Evolutionary conservation across 202 grass and related monocot species (phyloP).

Genomic region (Brachypodium distachyon): DNA sequence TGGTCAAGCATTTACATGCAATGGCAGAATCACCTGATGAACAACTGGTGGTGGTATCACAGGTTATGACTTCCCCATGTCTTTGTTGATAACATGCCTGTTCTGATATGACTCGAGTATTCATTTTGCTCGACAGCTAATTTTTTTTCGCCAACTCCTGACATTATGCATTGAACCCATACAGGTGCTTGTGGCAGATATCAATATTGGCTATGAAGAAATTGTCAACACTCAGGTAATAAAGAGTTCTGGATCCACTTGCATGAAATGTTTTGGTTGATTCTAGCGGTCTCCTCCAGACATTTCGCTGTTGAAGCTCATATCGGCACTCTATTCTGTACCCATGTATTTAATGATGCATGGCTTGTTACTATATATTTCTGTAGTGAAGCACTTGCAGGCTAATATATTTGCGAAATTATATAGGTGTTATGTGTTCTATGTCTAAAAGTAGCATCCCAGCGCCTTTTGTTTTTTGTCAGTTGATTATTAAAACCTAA

Average conservation of each 20-base stretch:
- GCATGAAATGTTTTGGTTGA: neutral
- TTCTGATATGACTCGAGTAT: neutral
- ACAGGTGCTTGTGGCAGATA: slow-evolving; percentile 93
- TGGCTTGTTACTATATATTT: neutral
- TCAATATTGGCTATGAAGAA: slow-evolving; percentile 96
- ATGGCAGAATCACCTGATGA: slow-evolving; percentile 89
- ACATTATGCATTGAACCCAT: neutral
- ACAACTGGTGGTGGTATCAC: slow-evolving; percentile 86
- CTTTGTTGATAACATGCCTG: neutral
- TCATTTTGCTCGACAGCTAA: neutral
- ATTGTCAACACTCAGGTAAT: slow-evolving; percentile 96
- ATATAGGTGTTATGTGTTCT: neutral
- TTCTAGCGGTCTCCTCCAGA: neutral
- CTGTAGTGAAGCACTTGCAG: neutral
- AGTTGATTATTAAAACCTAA: neutral
- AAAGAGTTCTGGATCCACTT: neutral
- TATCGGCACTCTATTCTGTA: neutral
- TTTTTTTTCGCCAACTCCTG: neutral
- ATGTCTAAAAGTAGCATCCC: neutral
- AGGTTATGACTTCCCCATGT: slow-evolving; percentile 44
- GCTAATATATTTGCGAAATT: neutral
- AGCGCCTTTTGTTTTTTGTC: neutral
- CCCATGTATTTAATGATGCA: neutral
- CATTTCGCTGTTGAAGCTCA: neutral
- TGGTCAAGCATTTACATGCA: slow-evolving; percentile 89